Base-by-base conservation (phyloP, 768 basidiomycete species). In the Podaxis carcinomalis region DNA sequence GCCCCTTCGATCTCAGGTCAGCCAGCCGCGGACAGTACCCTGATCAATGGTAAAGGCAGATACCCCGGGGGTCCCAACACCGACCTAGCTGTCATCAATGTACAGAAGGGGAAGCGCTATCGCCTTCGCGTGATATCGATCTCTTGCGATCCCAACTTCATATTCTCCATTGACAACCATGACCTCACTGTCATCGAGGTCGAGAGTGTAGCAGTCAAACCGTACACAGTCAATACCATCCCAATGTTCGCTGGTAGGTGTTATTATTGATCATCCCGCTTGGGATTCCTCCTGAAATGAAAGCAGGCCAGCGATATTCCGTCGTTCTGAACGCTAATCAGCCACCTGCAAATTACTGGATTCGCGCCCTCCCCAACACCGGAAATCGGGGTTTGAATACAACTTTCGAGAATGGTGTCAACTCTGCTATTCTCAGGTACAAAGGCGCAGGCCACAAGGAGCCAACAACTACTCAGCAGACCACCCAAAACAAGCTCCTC, bases 11-110 rank as follows among this genome's bases (percentile, higher is more conserved):
- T 70, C 0, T 64, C 55, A 14, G 49, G 61, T 27, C 55, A 69
- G 9, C 66, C 71, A 0, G 59, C 57, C 1, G 40, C 75, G 0
- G 66, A 82, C 56, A 72, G 83, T n/a, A 80, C 78, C 0, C 66
- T 86, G 6, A 83, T 86, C 49, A 86, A 86, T 46, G 83, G 83
- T 0, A 67, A 66, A 16, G 83, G 84, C 19, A 79, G 83, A 47
- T 79, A 76, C 63, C 5, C 62, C 4, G 77, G 73, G 5, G 82
- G 82, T 3, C 78, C 82, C 5, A 27, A 60, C 2, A 65, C 70
- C 1, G 66, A 73, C 1, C 72, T 85, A 19, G 66, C 84, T 0
- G 75, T 84, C 3, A 68, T 86, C 60, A 72, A 73, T 36, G 82
- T 87, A 21, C 51, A 67, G 2, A 61, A 54, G 0, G 75, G 77